phyloP scores from a whole-genome alignment of 225 moss, liverwort and hornwort species.

The Polytrichum formosum region DNA sequence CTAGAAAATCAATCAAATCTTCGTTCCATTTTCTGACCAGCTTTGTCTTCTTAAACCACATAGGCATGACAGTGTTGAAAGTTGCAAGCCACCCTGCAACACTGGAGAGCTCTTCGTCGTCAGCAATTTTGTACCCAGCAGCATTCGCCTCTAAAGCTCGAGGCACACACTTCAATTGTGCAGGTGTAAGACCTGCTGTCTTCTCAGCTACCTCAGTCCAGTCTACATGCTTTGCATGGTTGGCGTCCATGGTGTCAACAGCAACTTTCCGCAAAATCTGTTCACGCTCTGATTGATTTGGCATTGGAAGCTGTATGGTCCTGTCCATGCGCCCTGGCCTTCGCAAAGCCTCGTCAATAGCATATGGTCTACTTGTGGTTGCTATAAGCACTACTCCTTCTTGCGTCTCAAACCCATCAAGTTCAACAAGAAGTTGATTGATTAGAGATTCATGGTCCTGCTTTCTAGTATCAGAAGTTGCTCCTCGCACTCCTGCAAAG shows the following conservation, averaged over 20 bases:
- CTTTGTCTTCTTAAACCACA: slow-evolving; percentile 82
- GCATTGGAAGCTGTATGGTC: slow-evolving; percentile 92
- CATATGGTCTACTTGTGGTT: slow-evolving; percentile 90
- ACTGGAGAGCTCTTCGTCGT: slow-evolving; percentile 81
- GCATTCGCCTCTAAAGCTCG: slow-evolving; percentile 81
- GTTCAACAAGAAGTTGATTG: slow-evolving; percentile 96
- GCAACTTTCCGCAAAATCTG: slow-evolving; percentile 91
- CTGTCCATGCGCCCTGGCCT: slow-evolving; percentile 99
- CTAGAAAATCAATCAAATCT: slow-evolving; percentile 74
- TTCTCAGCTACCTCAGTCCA: slow-evolving; percentile 92
- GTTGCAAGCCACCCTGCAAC: slow-evolving; percentile 76
- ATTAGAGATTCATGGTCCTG: slow-evolving; percentile 99
- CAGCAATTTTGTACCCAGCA: slow-evolving; percentile 71
- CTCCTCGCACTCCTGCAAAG: slow-evolving; percentile 97
- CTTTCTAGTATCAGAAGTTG: slow-evolving; percentile 95
- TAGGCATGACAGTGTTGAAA: slow-evolving; percentile 66
- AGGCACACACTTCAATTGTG: slow-evolving; percentile 88
- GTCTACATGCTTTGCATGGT: slow-evolving; percentile 69
- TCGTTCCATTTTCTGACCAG: slow-evolving; percentile 74
- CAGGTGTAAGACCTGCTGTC: slow-evolving; percentile 97
- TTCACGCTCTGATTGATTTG: slow-evolving; percentile 78
- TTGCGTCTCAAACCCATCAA: slow-evolving; percentile 96
- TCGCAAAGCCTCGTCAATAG: slow-evolving; percentile 95
- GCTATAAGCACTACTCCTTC: slow-evolving; percentile 98
- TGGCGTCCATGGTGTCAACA: slow-evolving; percentile 66